Conservation (phyloP, 768 basidiomycete species). For the Auricularia cornea region DNA sequence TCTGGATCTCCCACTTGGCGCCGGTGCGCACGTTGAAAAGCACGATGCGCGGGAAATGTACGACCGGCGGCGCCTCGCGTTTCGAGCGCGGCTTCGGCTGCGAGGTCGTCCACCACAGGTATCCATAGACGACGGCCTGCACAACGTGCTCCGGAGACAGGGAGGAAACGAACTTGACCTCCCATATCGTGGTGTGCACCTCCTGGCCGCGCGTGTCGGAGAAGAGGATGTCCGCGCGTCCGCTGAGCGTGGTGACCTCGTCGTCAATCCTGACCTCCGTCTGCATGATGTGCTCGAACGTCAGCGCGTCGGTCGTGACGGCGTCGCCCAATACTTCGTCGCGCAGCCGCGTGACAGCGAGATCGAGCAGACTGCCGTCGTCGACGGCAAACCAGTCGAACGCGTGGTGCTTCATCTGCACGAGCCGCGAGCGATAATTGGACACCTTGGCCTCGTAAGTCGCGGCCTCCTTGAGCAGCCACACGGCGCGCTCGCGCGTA, state of each 20-base stretch:
- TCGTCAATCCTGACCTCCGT: not conserved
- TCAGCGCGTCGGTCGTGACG: not conserved
- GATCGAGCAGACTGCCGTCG: not conserved
- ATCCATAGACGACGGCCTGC: conserved; percentile 3
- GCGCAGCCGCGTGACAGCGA: not conserved
- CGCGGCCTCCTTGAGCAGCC: not conserved
- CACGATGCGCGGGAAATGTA: conserved; percentile 1
- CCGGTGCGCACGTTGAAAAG: conserved; percentile 7
- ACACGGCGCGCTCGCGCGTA: not conserved
- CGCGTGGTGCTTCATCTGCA: conserved; percentile 2
- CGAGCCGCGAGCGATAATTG: not conserved
- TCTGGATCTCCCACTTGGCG: conserved; percentile 4
- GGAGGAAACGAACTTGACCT: conserved; percentile 4
- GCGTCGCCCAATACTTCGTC: not conserved
- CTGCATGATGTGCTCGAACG: conserved; percentile 1
- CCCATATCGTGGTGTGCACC: conserved; percentile 1
- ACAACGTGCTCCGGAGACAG: conserved; percentile 3
- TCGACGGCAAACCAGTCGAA: conserved; percentile 3
- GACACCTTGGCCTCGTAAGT: not conserved
- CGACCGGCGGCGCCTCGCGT: not conserved
- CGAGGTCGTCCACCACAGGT: not conserved
- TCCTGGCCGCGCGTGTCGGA: not conserved
- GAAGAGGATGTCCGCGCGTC: conserved; percentile 1
- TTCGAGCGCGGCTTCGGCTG: not conserved
- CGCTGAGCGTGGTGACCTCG: not conserved